phyloP scores from a whole-genome alignment of 164 flowering plant genomes.

The Akebia trifoliata region DNA sequence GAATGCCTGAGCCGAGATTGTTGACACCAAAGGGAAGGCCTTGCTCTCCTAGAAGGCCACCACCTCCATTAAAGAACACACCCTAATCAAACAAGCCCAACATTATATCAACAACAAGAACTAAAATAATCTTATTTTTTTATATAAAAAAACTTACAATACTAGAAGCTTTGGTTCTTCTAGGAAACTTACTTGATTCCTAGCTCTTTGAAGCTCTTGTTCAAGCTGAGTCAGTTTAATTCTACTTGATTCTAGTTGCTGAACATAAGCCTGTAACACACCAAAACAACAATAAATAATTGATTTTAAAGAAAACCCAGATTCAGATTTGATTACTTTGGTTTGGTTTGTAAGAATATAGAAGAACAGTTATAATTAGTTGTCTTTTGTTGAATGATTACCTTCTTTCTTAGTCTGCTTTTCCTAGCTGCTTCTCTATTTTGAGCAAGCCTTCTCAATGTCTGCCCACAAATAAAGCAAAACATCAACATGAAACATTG shows the following conservation, averaged over 20 bases:
- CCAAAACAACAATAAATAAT: neutral
- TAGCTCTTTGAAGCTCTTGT: slow-evolving; percentile 90
- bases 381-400: slow-evolving; percentile 10
- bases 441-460: slow-evolving; percentile 97
- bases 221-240: slow-evolving; percentile 88
- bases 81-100: slow-evolving; percentile 43
- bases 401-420: slow-evolving; percentile 99
- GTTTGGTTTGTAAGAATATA: too few relatives aligned
- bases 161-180: neutral
- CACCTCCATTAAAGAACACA: slow-evolving; percentile 64
- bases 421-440: slow-evolving; percentile 99
- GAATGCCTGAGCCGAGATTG: slow-evolving; percentile 60
- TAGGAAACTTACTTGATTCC: slow-evolving; percentile 59
- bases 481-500: neutral
- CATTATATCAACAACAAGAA: neutral
- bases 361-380: neutral
- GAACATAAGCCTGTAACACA: slow-evolving; percentile 85
- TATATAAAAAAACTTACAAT: neutral
- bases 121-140: neutral
- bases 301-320: neutral
- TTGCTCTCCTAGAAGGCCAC: slow-evolving; percentile 53
- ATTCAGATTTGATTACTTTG: too few relatives aligned
- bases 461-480: slow-evolving; percentile 35
- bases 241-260: slow-evolving; percentile 92
- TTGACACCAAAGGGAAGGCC: slow-evolving; percentile 41